phyloP scores from a whole-genome alignment of 306 rosid genomes.

The Casuarina glauca region DNA sequence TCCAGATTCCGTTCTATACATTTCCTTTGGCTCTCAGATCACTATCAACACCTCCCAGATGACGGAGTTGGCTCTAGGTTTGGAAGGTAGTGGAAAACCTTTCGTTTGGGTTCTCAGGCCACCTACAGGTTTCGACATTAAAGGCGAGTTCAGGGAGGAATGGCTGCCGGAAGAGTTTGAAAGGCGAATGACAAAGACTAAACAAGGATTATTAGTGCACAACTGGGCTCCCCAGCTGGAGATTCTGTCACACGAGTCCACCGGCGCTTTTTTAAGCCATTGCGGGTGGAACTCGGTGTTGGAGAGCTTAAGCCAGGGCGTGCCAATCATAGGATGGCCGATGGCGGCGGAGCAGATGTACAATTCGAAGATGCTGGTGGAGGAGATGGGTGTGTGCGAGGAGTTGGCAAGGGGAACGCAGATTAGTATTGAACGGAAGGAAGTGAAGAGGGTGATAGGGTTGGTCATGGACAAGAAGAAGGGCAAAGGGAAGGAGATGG shows the following conservation, averaged over 20 bases:
- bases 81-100: constrained; percentile 51
- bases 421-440: constrained; percentile 26
- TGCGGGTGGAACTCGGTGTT: constrained; percentile 87
- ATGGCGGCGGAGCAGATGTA: constrained; percentile 72
- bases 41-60: constrained; percentile 54
- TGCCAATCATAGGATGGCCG: constrained; percentile 78
- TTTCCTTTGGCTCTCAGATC: constrained; percentile 88
- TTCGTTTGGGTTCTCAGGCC: constrained; percentile 84
- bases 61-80: constrained; percentile 68
- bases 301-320: constrained; percentile 72
- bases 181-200: constrained; percentile 42
- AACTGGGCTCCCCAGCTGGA: constrained; percentile 84
- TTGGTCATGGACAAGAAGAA: constrained; percentile 37
- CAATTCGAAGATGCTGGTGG: constrained; percentile 73
- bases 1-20: constrained; percentile 53
- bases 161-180: constrained; percentile 71
- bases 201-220: constrained; percentile 50
- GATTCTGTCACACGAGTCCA: constrained; percentile 54
- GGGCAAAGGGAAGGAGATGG: constrained; percentile 57
- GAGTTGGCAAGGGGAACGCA: constrained; percentile 54
- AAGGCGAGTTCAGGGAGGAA: constrained; percentile 42
- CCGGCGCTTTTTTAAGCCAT: constrained; percentile 73
- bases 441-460: constrained; percentile 58
- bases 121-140: constrained; percentile 53
- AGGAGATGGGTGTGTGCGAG: constrained; percentile 67